Conservation (phyloP, 768 basidiomycete genomes). For the Gloeophyllum trabeum region DNA sequence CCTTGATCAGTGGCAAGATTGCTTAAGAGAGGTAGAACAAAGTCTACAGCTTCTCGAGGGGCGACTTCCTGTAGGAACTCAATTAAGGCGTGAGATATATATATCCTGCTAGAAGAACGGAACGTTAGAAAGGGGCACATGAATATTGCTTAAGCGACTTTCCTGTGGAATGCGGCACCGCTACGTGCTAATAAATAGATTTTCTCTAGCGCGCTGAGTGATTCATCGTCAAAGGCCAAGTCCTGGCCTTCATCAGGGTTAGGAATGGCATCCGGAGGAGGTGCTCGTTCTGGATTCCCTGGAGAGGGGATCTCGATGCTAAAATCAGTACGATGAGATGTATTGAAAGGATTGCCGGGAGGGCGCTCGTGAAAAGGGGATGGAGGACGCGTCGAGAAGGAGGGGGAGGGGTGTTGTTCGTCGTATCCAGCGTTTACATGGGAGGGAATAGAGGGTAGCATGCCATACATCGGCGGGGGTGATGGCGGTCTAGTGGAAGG, state of each 20-base stretch:
- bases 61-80: constrained; percentile 65
- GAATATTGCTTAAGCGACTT: constrained; percentile 14
- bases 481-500: too few species aligned
- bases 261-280: constrained; percentile 14
- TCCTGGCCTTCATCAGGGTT: constrained; percentile 22
- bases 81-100: constrained; percentile 79
- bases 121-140: neutral
- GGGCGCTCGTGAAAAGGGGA: neutral
- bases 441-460: neutral
- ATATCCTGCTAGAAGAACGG: constrained; percentile 35
- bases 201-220: constrained; percentile 75
- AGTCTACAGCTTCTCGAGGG: constrained; percentile 84
- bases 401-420: too few species aligned
- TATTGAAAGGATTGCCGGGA: neutral
- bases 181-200: constrained; percentile 86
- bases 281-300: constrained; percentile 15
- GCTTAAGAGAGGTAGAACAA: constrained; percentile 84
- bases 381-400: neutral
- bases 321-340: neutral
- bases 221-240: constrained; percentile 61
- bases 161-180: constrained; percentile 51
- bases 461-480: neutral
- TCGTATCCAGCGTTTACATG: neutral
- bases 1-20: constrained; percentile 81
- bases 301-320: neutral